phyloP scores from a whole-genome alignment of 768 basidiomycete genomes.

The Trametopsis cervina region DNA sequence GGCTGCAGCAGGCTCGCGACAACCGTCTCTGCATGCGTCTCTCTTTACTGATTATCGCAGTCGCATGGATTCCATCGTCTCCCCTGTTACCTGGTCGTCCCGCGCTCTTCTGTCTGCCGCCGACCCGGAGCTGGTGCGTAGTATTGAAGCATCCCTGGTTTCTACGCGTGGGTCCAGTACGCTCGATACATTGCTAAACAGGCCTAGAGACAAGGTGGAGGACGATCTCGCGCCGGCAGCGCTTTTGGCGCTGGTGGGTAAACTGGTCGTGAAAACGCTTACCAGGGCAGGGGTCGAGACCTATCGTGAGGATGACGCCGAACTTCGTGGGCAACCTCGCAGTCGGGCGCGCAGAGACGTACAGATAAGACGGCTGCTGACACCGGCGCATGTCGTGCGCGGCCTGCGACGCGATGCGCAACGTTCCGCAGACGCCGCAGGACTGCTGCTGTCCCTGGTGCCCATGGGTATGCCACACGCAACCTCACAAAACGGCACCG shows the following conservation, averaged over 20 bases:
- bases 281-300: slow-evolving; percentile 28
- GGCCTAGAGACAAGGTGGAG: slow-evolving; percentile 13
- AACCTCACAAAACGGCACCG: not conserved
- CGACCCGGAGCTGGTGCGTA: slow-evolving; percentile 20
- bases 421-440: slow-evolving; percentile 12
- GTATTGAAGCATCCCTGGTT: slow-evolving; percentile 11
- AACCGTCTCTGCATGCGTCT: slow-evolving; percentile 10
- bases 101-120: slow-evolving; percentile 21
- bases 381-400: slow-evolving; percentile 34
- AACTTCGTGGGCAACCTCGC: slow-evolving; percentile 16
- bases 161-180: not conserved
- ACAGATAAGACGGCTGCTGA: slow-evolving; percentile 23
- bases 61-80: not conserved
- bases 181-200: slow-evolving; percentile 4
- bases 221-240: slow-evolving; percentile 29
- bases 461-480: slow-evolving; percentile 18
- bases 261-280: slow-evolving; percentile 27
- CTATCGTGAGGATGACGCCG: slow-evolving; percentile 26
- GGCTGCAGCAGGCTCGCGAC: not conserved
- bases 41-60: slow-evolving; percentile 4
- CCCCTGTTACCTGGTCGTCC: slow-evolving; percentile 4
- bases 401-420: slow-evolving; percentile 22
- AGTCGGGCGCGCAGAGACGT: not conserved
- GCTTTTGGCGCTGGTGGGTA: slow-evolving; percentile 28
- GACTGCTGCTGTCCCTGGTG: slow-evolving; percentile 24